These are phyloP conservation scores for Diphasiastrum complanatum DNA, from an alignment of 83 land plant species.

Conservation along the genomic window DNA sequence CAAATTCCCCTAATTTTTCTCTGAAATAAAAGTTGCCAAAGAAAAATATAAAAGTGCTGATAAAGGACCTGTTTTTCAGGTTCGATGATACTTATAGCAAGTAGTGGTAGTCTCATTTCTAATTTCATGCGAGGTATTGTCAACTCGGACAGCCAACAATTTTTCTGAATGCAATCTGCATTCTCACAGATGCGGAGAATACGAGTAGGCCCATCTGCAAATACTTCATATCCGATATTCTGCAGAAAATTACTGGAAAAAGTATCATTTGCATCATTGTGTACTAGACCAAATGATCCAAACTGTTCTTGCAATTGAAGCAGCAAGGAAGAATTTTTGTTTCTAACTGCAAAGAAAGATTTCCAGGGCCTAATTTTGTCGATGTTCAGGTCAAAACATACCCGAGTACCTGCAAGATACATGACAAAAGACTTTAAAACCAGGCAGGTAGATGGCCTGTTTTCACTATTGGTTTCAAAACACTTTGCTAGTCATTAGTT, in stretches of 20 bases:
- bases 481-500: too few relatives aligned
- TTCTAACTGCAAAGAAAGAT: constrained; percentile 37
- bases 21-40: not conserved
- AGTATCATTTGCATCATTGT: constrained; percentile 15
- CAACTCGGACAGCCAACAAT: constrained; percentile 20
- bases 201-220: constrained; percentile 79
- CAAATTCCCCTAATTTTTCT: not conserved
- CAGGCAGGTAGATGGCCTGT: too few relatives aligned
- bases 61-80: constrained; percentile 47
- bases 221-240: constrained; percentile 75
- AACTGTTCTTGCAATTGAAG: constrained; percentile 33
- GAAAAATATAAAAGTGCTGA: not conserved
- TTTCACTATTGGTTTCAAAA: too few relatives aligned
- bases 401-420: too few relatives aligned
- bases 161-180: constrained; percentile 25
- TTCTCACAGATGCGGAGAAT: constrained; percentile 58
- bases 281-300: constrained; percentile 1
- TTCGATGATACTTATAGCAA: constrained; percentile 53
- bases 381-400: too few relatives aligned
- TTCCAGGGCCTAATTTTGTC: constrained; percentile 72
- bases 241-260: constrained; percentile 25
- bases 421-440: too few relatives aligned
- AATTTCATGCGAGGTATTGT: constrained; percentile 36
- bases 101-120: constrained; percentile 40
- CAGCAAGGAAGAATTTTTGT: constrained; percentile 26